Base-by-base conservation (phyloP, 805 yeast genomes). In the Komagataella pseudopastoris region DNA sequence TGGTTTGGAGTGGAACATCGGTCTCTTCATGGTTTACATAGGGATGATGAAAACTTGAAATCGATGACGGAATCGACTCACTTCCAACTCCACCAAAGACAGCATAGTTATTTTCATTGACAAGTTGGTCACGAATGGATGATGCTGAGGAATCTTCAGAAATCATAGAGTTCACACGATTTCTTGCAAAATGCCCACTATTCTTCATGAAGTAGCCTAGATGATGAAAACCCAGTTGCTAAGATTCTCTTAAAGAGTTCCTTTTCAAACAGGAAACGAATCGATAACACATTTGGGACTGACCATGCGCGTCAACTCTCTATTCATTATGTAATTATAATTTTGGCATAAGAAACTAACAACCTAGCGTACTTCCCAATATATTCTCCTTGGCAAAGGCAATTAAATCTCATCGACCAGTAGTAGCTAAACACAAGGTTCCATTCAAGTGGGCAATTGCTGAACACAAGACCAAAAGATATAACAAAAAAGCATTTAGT, bases 41-140 rank as follows among this genome's bases (percentile, higher is more conserved):
- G 20, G 80, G 80, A 56, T 83, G 86, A 59, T 85, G 91, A 60
- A 85, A 82, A 2, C 89, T 78, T 0, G 87, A 78, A 54, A 85
- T 81, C 1, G 91, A 83, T 17, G 88, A 80, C 2, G 95, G 95
- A 47, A 85, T 78, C 48, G 80, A 76, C 56, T 83, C 88, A 2
- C 85, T 77, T 0, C 85, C 84, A 1, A 85, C 90, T 50, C 95
- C 95, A 2, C 87, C 80, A 63, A 76, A 85, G 70, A 83, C 79
- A 62, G 85, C 95, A 17, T 78, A 72, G 58, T 69, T 78, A 62
- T 83, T 83, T 49, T 79, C 87, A 30, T 30, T 30, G 12, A 30
- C 39, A 30, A 30, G 39, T 14, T 30, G 39, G 51, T 83, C 86
- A 23, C 66, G 57, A 52, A 60, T 63, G 20, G 43, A 23, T 4